Percentiles rank a stretch among this genome's conserved stretches.
phyloP scores from a whole-genome alignment of 2,329 filamentous ascomycete genomes.

The Claviceps pusilla region DNA sequence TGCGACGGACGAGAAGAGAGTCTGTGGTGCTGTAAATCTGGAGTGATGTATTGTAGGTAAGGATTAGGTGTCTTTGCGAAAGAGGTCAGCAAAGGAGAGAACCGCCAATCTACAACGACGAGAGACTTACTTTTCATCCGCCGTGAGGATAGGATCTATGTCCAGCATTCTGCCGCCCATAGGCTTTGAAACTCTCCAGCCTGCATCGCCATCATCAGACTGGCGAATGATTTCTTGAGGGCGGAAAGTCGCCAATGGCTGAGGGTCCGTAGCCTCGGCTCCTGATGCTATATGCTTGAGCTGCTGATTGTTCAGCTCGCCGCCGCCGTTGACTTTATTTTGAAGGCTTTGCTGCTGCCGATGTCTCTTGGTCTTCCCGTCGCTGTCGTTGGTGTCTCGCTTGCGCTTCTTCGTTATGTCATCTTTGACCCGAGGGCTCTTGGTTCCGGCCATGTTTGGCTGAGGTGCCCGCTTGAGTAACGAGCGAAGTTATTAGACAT shows the following conservation, averaged over 20 bases:
- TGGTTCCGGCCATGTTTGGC: conserved; percentile 21
- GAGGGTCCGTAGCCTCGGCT: background rate
- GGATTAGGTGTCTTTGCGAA: conserved; percentile 48
- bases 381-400: conserved; percentile 27
- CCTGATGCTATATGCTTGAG: conserved; percentile 4
- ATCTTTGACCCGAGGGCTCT: conserved; percentile 18
- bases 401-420: conserved; percentile 32
- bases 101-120: background rate
- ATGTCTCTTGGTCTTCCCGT: conserved; percentile 26
- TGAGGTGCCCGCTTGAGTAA: background rate
- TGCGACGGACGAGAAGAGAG: conserved; percentile 63
- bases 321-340: conserved; percentile 14
- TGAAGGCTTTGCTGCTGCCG: conserved; percentile 19
- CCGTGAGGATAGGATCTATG: conserved; percentile 47
- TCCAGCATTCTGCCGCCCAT: conserved; percentile 52
- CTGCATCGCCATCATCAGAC: conserved; percentile 18
- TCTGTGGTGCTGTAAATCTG: conserved; percentile 70
- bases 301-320: background rate
- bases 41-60: conserved; percentile 59
- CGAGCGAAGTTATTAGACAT: background rate
- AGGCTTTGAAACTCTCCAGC: conserved; percentile 48
- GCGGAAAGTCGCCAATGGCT: conserved; percentile 6
- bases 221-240: conserved; percentile 14
- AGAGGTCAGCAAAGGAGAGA: background rate
- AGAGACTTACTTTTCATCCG: conserved; percentile 41